Conservation (phyloP, 192 early-diverging fungal genomes). For the Entrophospora sp. region DNA sequence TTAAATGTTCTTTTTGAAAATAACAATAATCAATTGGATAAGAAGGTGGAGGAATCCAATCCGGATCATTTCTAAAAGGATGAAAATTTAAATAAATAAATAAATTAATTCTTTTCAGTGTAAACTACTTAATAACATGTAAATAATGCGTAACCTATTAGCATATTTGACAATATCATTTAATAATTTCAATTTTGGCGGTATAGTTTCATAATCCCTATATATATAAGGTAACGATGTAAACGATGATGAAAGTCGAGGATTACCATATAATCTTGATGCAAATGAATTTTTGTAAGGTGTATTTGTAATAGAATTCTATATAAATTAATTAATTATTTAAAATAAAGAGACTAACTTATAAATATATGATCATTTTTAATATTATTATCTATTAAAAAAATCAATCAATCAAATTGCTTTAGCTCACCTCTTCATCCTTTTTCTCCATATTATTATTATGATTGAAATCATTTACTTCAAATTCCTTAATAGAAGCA, state of each 20-base stretch:
- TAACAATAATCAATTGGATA: constrained; percentile 72
- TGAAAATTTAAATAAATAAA: constrained; percentile 4
- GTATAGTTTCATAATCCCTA: constrained; percentile 51
- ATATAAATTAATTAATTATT: constrained; percentile 24
- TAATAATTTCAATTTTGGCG: constrained; percentile 38
- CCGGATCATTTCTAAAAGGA: constrained; percentile 13
- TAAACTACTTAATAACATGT: constrained; percentile 14
- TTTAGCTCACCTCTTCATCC: background rate
- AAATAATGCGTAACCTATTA: constrained; percentile 25
- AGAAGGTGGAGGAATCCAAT: background rate
- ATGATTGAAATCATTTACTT: background rate
- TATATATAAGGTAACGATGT: constrained; percentile 80
- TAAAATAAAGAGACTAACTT: constrained; percentile 25
- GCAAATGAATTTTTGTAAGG: constrained; percentile 67
- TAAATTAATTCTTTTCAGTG: background rate
- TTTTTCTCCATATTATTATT: background rate
- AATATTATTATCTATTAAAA: constrained; percentile 17
- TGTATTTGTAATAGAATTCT: constrained; percentile 43
- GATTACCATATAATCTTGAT: constrained; percentile 59
- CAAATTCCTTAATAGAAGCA: too few relatives aligned
- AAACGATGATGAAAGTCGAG: constrained; percentile 43
- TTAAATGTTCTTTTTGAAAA: constrained; percentile 58
- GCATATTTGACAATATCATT: constrained; percentile 34
- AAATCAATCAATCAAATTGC: background rate
- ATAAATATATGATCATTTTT: constrained; percentile 20